A percentile compares a stretch with the other conserved stretches of the same genome.
These are phyloP conservation scores for Petasospora rhodanensis DNA, from an alignment of 1,139 yeast species.

Conservation along the genomic window DNA sequence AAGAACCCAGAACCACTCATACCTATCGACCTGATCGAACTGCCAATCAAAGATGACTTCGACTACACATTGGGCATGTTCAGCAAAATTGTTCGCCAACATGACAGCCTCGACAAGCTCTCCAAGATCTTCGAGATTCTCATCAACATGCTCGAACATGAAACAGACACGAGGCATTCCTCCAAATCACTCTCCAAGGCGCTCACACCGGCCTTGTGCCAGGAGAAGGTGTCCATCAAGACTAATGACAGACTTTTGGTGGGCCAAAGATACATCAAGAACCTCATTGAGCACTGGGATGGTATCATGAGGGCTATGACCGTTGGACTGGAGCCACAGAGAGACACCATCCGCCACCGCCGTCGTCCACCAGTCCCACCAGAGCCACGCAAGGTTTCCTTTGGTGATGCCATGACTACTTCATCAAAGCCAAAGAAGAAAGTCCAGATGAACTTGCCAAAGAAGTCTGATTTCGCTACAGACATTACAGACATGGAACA, in stretches of 20 bases:
- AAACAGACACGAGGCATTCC: constrained; percentile 41
- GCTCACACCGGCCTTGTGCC: constrained; percentile 48
- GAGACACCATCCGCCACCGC: not conserved
- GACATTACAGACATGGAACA: constrained; percentile 7
- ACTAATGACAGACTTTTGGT: constrained; percentile 44
- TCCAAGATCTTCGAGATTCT: constrained; percentile 41
- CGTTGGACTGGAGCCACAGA: not conserved
- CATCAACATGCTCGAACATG: constrained; percentile 31
- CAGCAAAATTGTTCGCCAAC: constrained; percentile 29
- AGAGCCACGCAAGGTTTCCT: constrained; percentile 12
- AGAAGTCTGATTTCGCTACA: not conserved
- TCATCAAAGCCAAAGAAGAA: no score
- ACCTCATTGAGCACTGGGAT: constrained; percentile 44
- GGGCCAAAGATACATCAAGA: constrained; percentile 46
- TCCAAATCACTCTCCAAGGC: constrained; percentile 43
- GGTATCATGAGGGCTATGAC: constrained; percentile 8
- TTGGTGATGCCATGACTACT: no score
- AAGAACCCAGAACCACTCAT: constrained; percentile 42
- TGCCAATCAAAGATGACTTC: constrained; percentile 46
- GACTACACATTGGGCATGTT: constrained; percentile 37
- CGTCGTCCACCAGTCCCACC: constrained; percentile 11
- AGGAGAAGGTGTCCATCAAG: constrained; percentile 41
- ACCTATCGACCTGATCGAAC: constrained; percentile 36
- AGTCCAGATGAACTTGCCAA: constrained; percentile 6
- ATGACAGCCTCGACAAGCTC: constrained; percentile 26